phyloP scores from a whole-genome alignment of 2,329 filamentous ascomycete genomes.

The Aspergillus arachidicola region DNA sequence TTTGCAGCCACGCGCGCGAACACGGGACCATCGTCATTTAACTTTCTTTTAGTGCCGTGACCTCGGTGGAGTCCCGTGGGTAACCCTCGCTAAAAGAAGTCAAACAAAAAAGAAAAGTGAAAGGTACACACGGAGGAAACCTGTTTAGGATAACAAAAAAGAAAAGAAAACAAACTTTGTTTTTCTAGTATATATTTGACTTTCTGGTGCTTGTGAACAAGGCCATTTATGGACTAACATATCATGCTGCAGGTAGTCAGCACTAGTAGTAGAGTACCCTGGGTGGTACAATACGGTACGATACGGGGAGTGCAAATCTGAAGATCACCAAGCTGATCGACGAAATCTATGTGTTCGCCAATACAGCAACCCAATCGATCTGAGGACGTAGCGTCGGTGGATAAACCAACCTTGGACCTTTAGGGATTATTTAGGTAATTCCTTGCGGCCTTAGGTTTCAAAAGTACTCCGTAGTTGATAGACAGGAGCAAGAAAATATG shows the following conservation, averaged over 20 bases:
- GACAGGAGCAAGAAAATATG: too few species aligned
- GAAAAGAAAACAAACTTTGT: too few species aligned
- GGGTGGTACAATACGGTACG: too few species aligned
- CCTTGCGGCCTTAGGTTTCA: background rate
- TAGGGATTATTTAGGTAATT: too few species aligned
- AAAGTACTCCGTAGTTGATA: background rate
- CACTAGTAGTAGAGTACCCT: background rate
- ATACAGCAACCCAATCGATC: background rate
- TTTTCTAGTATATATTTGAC: too few species aligned
- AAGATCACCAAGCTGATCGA: background rate
- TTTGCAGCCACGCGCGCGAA: slow-evolving; percentile 20
- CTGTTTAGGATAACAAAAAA: too few species aligned
- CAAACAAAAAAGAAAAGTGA: background rate
- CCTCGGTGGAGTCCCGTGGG: background rate
- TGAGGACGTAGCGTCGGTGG: background rate
- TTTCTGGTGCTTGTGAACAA: too few species aligned
- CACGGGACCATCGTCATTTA: slow-evolving; percentile 21
- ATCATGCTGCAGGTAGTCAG: background rate
- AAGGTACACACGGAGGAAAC: background rate
- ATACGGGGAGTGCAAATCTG: background rate
- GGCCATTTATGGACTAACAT: too few species aligned
- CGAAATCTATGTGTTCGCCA: background rate
- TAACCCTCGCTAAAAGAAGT: background rate
- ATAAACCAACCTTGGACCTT: background rate
- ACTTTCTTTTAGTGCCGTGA: background rate